A percentile compares a stretch with the other conserved stretches of the same genome.
These are phyloP conservation scores for Malus hybrid DNA, from an alignment of 331 rosid species.

Conservation along the genomic window DNA sequence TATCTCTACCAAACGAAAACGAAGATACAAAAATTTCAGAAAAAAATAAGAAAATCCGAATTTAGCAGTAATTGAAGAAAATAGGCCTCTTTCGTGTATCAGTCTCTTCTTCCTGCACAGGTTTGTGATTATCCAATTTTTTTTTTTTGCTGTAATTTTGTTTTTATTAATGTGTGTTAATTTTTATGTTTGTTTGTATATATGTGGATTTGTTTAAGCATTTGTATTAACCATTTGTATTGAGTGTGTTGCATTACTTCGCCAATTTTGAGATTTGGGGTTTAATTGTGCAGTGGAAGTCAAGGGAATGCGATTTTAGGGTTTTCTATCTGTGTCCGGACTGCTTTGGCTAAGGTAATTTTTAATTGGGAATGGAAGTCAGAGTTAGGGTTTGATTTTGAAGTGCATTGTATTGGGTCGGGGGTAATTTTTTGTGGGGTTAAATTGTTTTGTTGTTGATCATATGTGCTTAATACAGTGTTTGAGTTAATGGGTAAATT, in stretches of 20 bases:
- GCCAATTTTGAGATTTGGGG: constrained; percentile 36
- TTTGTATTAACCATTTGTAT: neutral
- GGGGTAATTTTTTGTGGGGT: constrained; percentile 1
- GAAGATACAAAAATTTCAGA: neutral
- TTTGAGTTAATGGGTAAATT: constrained; percentile 29
- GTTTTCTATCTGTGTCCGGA: constrained; percentile 34
- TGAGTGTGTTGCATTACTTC: constrained; percentile 37
- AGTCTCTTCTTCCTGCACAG: constrained; percentile 13
- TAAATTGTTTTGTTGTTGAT: constrained; percentile 5
- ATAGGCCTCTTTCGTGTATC: neutral
- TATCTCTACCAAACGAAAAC: constrained; percentile 4
- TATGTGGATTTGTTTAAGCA: constrained; percentile 1
- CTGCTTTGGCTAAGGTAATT: neutral
- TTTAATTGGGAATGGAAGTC: neutral
- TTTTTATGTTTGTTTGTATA: neutral
- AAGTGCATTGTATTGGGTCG: constrained; percentile 36
- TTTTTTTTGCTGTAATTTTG: neutral
- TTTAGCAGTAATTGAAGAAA: neutral
- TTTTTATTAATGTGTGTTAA: neutral
- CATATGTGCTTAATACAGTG: neutral
- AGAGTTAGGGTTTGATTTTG: constrained; percentile 15
- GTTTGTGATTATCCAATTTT: constrained; percentile 8
- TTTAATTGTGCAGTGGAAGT: constrained; percentile 38
- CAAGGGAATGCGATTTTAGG: constrained; percentile 51
- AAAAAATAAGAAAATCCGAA: neutral